phyloP scores from a whole-genome alignment of 495 filamentous ascomycete genomes.

The Lineolata rhizophorae region DNA sequence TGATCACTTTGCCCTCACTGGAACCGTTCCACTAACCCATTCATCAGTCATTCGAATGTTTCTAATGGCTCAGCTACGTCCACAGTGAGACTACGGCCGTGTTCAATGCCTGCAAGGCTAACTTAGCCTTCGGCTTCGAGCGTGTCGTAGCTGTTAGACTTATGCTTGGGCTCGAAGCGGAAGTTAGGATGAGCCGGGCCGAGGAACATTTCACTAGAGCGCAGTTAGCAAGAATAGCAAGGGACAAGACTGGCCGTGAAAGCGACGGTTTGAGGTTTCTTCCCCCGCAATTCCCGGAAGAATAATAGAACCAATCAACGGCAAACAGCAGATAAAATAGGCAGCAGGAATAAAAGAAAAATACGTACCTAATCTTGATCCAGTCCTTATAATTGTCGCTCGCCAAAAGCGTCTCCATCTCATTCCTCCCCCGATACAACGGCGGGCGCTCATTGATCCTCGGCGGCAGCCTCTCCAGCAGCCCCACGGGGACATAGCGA shows the following conservation, averaged over 20 bases:
- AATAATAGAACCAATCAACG: too few species aligned
- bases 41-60: too few species aligned
- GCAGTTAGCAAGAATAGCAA: too few species aligned
- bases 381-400: conserved; percentile 88
- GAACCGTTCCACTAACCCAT: too few species aligned
- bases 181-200: conserved; percentile 77
- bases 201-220: conserved; percentile 91
- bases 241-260: too few species aligned
- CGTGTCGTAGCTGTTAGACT: conserved; percentile 68
- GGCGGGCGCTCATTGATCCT: conserved; percentile 73
- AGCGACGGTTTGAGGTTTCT: too few species aligned
- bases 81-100: too few species aligned
- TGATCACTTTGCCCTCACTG: too few species aligned
- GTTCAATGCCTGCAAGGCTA: too few species aligned
- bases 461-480: conserved; percentile 73
- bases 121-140: conserved; percentile 37
- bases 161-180: conserved; percentile 95
- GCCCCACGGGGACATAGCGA: conserved; percentile 74
- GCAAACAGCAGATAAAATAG: too few species aligned
- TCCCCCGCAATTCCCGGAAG: too few species aligned
- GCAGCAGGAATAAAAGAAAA: conserved; percentile 2
- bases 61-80: too few species aligned
- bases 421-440: conserved; percentile 58
- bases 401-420: conserved; percentile 73
- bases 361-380: conserved; percentile 84